Evolutionary conservation across 805 yeast species (phyloP).

Genomic region (Candida awuae): DNA sequence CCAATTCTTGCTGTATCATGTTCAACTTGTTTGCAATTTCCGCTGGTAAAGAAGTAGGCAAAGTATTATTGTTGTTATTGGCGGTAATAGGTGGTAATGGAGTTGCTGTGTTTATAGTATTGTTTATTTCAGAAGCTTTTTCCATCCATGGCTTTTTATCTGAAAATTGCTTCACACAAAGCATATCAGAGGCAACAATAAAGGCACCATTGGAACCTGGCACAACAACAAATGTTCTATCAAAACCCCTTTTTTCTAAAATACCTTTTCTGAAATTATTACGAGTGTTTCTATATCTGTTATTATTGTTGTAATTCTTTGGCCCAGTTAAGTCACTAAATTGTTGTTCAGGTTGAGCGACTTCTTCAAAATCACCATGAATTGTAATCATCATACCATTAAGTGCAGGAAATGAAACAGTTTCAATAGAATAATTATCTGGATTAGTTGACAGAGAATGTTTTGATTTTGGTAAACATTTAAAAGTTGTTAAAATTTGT

Average conservation of each 20-base stretch:
- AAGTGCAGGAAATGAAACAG: constrained; percentile 61
- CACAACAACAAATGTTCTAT: constrained; percentile 71
- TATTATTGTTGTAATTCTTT: background rate
- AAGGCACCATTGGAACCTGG: constrained; percentile 60
- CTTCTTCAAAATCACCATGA: constrained; percentile 82
- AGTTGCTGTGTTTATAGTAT: constrained; percentile 4
- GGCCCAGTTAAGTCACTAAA: constrained; percentile 8
- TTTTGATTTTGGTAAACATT: constrained; percentile 65
- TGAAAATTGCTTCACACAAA: constrained; percentile 56
- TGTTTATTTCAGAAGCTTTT: background rate
- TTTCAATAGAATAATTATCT: constrained; percentile 64
- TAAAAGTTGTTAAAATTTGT: constrained; percentile 52
- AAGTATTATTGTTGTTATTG: constrained; percentile 3
- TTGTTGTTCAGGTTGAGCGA: constrained; percentile 27
- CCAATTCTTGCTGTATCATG: constrained; percentile 52
- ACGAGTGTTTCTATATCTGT: constrained; percentile 13
- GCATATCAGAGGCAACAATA: constrained; percentile 80
- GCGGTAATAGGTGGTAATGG: constrained; percentile 13
- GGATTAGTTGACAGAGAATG: constrained; percentile 65
- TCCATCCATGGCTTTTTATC: constrained; percentile 49
- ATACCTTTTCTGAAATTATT: constrained; percentile 19
- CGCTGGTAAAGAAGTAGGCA: constrained; percentile 33
- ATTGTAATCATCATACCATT: constrained; percentile 70
- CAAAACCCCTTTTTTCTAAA: constrained; percentile 67
- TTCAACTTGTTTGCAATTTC: constrained; percentile 45